Evolutionary conservation across 139 green algal species (phyloP), one percentile per base, ranked within the genome.

Genomic region (Coelastrella sp.): DNA sequence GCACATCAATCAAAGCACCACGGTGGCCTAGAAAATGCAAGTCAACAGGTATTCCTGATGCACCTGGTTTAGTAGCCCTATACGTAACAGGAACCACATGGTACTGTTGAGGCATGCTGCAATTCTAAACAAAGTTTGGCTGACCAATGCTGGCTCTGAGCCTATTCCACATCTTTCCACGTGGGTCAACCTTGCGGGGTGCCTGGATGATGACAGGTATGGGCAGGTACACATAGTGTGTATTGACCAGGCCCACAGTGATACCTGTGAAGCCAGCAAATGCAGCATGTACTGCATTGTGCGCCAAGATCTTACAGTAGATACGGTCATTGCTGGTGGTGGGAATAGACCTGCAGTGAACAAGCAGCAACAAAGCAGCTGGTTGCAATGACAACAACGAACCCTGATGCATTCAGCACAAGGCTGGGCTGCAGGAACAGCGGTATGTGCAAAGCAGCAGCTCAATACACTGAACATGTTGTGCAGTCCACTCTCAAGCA

Each of bases 291-390:
- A 99, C 96, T 19, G 97, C 95, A 63, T 95, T 96, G 86, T 99
- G 96, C 1, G 94, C 97, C 79, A 99, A 88, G 64, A 96, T 92
- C 89, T 97, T 98, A 92, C 95, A 98, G 90, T 98, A 98, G 80
- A 98, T 96, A 79, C 95, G 93, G 91, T 99, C 96, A 50, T 90
- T 93, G 53, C 91, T 91, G 69, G 93, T 98, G 41, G 93, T 96
- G 50, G 94, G 91, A 40, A 98, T 95, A 17, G 95, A 94, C 23
- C 75, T 83, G 75, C 27, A 40, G n/a, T n/a, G n/a, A n/a, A n/a
- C 8, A 8, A 41, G 62, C 27, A 71, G 27, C 27, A 71, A 7
- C 17, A 57, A 5, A 25, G 15, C 34, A 59, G 69, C 19, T n/a
- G 19, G 48, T 57, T 23, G 48, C 48, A 57, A 57, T 57, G 48